These are phyloP conservation scores for Gnomoniopsis sp. DNA, from an alignment of 2,329 filamentous ascomycete genomes.

Conservation along the genomic window DNA sequence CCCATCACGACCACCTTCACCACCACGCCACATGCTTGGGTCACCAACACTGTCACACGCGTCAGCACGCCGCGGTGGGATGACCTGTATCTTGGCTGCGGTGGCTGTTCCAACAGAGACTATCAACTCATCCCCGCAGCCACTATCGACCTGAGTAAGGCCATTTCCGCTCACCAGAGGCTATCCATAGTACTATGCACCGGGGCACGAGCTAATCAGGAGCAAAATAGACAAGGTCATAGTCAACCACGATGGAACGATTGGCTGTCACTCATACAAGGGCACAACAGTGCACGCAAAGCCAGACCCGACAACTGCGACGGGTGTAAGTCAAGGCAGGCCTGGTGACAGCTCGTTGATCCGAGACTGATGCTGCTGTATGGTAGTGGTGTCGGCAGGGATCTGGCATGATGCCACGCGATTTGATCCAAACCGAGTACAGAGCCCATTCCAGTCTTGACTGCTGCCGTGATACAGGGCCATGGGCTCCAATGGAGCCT, in stretches of 20 bases:
- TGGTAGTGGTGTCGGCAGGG: background rate
- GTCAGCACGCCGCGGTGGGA: conserved; percentile 11
- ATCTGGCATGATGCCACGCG: too few relatives aligned
- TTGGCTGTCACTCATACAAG: background rate
- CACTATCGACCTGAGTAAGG: conserved; percentile 4
- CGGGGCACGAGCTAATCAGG: background rate
- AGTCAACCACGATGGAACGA: background rate
- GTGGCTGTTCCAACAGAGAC: background rate
- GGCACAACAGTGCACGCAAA: background rate
- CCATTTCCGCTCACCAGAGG: background rate
- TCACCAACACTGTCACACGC: conserved; percentile 27
- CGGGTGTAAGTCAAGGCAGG: background rate
- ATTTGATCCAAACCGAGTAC: too few relatives aligned
- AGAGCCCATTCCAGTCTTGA: too few relatives aligned
- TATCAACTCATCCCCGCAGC: background rate
- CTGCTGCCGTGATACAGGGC: background rate
- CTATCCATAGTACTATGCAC: background rate
- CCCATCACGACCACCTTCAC: conserved; percentile 27
- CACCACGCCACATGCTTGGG: conserved; percentile 15
- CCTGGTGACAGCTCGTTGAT: background rate
- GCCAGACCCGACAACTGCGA: background rate
- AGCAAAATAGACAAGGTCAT: background rate
- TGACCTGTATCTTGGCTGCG: conserved; percentile 7
- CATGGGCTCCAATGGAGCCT: too few relatives aligned
- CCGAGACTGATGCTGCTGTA: background rate